phyloP scores from a whole-genome alignment of 192 early-diverging fungal species.

The Dispira parvispora region DNA sequence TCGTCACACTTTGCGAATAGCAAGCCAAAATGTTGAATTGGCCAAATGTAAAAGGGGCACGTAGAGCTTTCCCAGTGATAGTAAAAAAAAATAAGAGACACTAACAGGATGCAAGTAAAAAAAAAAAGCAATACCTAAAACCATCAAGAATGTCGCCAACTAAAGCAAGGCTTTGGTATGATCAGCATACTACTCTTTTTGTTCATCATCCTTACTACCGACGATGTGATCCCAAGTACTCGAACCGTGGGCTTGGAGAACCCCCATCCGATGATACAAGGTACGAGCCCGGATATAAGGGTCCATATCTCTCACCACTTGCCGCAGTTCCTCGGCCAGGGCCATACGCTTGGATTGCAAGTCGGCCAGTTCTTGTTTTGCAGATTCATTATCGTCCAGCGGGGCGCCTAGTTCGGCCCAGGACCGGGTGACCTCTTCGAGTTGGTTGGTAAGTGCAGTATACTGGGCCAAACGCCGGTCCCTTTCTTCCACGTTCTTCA shows the following conservation, averaged over 20 bases:
- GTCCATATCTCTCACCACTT: slow-evolving; percentile 28
- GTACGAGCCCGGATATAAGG: slow-evolving; percentile 30
- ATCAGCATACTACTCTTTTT: no score
- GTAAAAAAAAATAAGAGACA: no score
- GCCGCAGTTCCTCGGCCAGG: slow-evolving; percentile 23
- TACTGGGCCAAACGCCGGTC: slow-evolving; percentile 19
- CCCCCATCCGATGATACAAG: slow-evolving; percentile 29
- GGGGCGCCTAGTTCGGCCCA: slow-evolving; percentile 29
- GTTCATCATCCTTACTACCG: no score
- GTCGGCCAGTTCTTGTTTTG: slow-evolving; percentile 10
- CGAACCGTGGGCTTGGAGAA: slow-evolving; percentile 15
- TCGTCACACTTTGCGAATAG: no score
- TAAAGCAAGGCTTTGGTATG: no score
- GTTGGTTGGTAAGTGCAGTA: slow-evolving; percentile 16
- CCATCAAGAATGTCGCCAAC: no score
- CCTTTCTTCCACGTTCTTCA: slow-evolving; percentile 26
- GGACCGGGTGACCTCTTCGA: slow-evolving; percentile 27
- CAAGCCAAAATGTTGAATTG: no score
- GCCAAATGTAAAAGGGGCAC: no score
- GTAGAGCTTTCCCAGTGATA: no score
- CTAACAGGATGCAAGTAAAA: no score
- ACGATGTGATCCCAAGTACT: no score
- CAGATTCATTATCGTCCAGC: slow-evolving; percentile 16
- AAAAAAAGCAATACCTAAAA: no score
- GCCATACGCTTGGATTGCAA: slow-evolving; percentile 15